Evolutionary conservation across 2,329 filamentous ascomycete species (phyloP), one percentile per base, ranked within the genome.

Genomic region (Tolypocladium guangdongense): DNA sequence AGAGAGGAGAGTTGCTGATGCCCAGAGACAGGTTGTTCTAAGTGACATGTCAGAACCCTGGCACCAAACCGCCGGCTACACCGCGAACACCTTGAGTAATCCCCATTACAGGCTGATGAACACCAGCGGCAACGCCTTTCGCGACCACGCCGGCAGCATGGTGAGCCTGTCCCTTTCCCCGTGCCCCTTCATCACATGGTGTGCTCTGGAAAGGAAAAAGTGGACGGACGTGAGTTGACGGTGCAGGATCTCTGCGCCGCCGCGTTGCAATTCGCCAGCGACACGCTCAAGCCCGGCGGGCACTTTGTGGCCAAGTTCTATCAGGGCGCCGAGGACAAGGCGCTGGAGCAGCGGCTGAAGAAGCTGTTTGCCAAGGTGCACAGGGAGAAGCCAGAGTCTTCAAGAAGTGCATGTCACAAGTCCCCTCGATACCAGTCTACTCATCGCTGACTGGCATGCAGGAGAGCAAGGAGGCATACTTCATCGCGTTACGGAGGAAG

Each of bases 41-140:
- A 96, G 90, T 83, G 93, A 99, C 81, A 99, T 99, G 93, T 99
- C 85, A 82, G 92, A 80, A 79, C 91, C 93, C 86, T 96, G 90
- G 90, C 78, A 83, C 64, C 87, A 88, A 75, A 87, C 81, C 52
- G 78, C 78, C 65, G 86, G 86, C 65, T 90, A 88, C 75, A 86
- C 82, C 75, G 86, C 87, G 76, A 90, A 83, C 75, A 95, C 85
- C 77, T 80, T 96, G 82, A 95, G 86, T 92, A 87, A 93, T 82
- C 90, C 90, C 59, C 93, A 95, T 83, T 70, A 74, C 80, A 99
- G 93, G 93, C 87, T 99, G 86, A 96, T 96, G 90, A 99, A 99
- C 72, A 96, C 92, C 63, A 96, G 88, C 73, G 93, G 93, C 54
- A 87, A 89, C 64, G 72, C 72, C 22, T 93, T 95, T 66, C 83